Percentiles rank a stretch among this genome's conserved stretches.
phyloP scores from a whole-genome alignment of 2,329 filamentous ascomycete genomes.

The Huntiella moniliformis region DNA sequence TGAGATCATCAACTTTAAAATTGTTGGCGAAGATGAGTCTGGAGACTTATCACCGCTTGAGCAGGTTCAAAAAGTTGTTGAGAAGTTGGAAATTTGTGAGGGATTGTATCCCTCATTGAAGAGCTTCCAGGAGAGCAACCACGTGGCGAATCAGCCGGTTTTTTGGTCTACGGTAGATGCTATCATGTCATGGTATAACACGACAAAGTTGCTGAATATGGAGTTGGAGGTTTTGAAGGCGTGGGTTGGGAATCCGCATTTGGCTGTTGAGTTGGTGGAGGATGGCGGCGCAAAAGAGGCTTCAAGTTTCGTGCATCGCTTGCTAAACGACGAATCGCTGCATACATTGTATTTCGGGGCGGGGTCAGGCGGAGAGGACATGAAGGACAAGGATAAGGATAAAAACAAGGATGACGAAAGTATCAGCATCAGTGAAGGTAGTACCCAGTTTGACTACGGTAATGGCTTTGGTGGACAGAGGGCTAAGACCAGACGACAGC shows the following conservation, averaged over 20 bases:
- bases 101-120: conserved; percentile 65
- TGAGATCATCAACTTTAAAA: conserved; percentile 79
- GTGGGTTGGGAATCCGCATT: conserved; percentile 91
- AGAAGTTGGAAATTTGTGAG: conserved; percentile 79
- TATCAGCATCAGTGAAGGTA: too few relatives aligned
- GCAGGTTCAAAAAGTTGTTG: conserved; percentile 77
- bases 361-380: neutral
- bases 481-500: neutral
- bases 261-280: conserved; percentile 70
- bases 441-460: too few relatives aligned
- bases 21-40: conserved; percentile 81
- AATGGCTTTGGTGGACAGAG: too few relatives aligned
- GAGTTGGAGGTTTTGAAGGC: conserved; percentile 79
- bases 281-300: conserved; percentile 49
- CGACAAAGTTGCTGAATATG: conserved; percentile 86
- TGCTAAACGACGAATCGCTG: conserved; percentile 88
- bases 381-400: neutral
- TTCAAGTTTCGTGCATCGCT: conserved; percentile 78
- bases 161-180: conserved; percentile 75
- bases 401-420: neutral
- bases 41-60: conserved; percentile 63
- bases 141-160: conserved; percentile 52
- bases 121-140: conserved; percentile 56
- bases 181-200: conserved; percentile 92
- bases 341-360: conserved; percentile 44